These are phyloP conservation scores for Angophora floribunda DNA, from an alignment of 345 rosid species.

Conservation along the genomic window DNA sequence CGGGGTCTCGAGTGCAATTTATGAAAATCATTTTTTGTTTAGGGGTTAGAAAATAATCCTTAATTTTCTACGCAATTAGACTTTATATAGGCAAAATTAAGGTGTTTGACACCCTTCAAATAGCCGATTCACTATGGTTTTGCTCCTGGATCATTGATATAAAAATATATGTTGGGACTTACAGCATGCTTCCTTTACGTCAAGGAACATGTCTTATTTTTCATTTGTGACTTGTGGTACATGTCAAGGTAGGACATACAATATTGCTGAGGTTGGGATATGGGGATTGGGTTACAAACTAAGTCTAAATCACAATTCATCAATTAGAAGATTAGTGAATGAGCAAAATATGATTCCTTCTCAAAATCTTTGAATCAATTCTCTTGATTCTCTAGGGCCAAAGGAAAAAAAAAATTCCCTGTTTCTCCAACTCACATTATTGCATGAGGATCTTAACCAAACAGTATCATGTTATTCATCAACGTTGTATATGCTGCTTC, in stretches of 20 bases:
- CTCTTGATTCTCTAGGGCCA: neutral
- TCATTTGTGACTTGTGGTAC: neutral
- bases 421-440: neutral
- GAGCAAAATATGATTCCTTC: neutral
- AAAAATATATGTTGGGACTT: neutral
- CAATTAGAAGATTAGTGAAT: neutral
- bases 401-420: no score
- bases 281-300: rapidly evolving
- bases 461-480: neutral
- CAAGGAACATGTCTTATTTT: neutral
- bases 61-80: no score
- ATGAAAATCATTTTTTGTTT: no score
- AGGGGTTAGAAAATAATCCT: no score
- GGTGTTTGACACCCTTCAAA: neutral
- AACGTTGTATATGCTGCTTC: neutral
- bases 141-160: neutral
- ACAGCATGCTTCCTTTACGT: neutral
- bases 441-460: neutral
- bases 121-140: neutral
- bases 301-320: neutral
- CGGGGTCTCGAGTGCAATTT: no score
- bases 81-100: no score
- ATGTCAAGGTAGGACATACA: neutral
- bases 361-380: neutral
- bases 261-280: neutral